Base-by-base conservation (phyloP, 1,139 yeast species). In the Yamadazyma atmosphaerica region DNA sequence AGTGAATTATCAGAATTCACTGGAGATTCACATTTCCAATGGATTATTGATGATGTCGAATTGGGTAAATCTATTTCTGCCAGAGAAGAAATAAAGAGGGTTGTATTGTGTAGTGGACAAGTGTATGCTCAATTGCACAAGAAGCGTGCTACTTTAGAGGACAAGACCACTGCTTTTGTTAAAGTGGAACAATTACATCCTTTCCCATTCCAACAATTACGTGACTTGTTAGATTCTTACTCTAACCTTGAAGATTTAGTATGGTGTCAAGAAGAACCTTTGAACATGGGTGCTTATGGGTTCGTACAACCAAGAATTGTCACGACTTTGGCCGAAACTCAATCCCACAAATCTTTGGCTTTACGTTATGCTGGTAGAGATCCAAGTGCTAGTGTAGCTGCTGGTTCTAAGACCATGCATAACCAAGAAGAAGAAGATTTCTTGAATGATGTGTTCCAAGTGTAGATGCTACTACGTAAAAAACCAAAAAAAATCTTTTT, bases 181-280 rank as follows among this genome's bases (percentile, higher is more conserved):
- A 87, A 84, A 72, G 60, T 94, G 55, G 99, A 94, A 72, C 98
- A 94, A 74, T 63, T 90, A 56, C 97, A 94, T 62, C 99, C 99
- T 65, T 94, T 94, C 98, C 98, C 98, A 68, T 94, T 74, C 69
- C 92, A 94, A 44, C 96, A 87, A 72, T 72, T 94, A 56, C 85
- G 89, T 61, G 97, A 90, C 56, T 70, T 87, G 26, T 72, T 94
- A 54, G 75, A 87, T 68, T 63, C 80, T 39, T 94, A 85, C 75
- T 88, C 95, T 59, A 82, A 82, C 63, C 61, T 84, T 47, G 83
- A 85, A 65, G 98, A 94, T 62, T 72, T 94, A 54, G 95, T 89
- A 34, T 94, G 94, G 94, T 85, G 95, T 68, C 98, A 94, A 74
- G 99, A 94, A 74, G 99, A 94, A 75, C 98, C 98, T 54, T 79